These are phyloP conservation scores for Cordyceps pruinosa DNA, from an alignment of 2,329 filamentous ascomycete species.

Conservation along the genomic window DNA sequence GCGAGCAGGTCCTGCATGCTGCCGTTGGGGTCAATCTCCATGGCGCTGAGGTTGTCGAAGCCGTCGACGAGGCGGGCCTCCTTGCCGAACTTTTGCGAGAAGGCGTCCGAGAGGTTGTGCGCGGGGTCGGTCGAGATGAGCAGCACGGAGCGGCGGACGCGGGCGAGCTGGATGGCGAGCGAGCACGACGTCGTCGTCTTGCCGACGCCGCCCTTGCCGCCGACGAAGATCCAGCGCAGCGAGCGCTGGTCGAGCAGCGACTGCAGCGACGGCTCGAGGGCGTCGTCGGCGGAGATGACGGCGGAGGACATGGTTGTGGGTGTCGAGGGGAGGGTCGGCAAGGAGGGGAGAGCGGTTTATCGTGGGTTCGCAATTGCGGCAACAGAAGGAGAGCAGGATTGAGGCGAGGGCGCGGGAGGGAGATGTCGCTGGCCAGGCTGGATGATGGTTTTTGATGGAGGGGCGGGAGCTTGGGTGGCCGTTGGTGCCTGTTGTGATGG, in stretches of 20 bases:
- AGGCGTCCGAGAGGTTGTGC: constrained; percentile 96
- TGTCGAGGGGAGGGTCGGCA: not conserved
- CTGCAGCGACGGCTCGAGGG: constrained; percentile 87
- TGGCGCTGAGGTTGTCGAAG: constrained; percentile 88
- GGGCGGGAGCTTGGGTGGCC: not conserved
- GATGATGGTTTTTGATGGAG: not conserved
- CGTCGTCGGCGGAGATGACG: constrained; percentile 50
- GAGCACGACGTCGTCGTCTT: constrained; percentile 99
- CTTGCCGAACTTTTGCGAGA: constrained; percentile 98
- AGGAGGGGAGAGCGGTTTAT: not conserved
- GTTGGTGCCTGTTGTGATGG: not conserved
- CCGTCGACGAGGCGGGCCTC: constrained; percentile 89
- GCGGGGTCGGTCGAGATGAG: constrained; percentile 98
- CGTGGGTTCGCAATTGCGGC: not conserved
- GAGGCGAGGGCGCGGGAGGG: not conserved
- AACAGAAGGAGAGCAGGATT: not conserved
- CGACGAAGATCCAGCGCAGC: constrained; percentile 97
- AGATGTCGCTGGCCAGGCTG: not conserved
- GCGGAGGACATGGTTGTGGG: constrained; percentile 32
- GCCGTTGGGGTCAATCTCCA: constrained; percentile 98
- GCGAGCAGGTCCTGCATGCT: constrained; percentile 93
- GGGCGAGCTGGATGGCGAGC: constrained; percentile 93
- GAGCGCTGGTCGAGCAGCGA: constrained; percentile 91
- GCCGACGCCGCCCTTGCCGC: constrained; percentile 95
- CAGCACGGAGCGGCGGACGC: constrained; percentile 88